phyloP scores from a whole-genome alignment of 2,329 filamentous ascomycete genomes.

The Aspergillus sp. region DNA sequence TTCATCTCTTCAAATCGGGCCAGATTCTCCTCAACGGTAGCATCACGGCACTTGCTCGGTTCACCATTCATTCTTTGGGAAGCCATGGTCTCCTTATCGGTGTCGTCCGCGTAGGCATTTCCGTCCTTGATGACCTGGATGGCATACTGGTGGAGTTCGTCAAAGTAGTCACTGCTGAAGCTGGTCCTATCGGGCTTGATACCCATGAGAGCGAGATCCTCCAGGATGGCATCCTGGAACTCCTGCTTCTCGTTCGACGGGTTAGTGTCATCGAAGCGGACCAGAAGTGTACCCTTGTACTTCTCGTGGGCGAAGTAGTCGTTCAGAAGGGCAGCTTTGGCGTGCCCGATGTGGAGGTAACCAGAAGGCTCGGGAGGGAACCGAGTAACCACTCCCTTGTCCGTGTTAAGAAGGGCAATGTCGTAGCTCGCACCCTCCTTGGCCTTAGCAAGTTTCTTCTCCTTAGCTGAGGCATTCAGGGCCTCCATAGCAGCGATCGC shows the following conservation, averaged over 20 bases:
- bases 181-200: constrained; percentile 84
- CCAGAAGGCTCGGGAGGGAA: constrained; percentile 96
- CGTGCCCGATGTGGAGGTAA: constrained; percentile 93
- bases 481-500: constrained; percentile 69
- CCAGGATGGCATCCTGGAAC: constrained; percentile 88
- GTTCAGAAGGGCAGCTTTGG: constrained; percentile 88
- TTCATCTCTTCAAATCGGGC: constrained; percentile 93
- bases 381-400: constrained; percentile 84
- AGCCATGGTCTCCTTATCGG: constrained; percentile 83
- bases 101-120: constrained; percentile 92
- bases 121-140: constrained; percentile 82
- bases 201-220: constrained; percentile 88
- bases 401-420: constrained; percentile 78
- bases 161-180: constrained; percentile 95
- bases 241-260: constrained; percentile 96
- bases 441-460: constrained; percentile 67
- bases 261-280: constrained; percentile 97
- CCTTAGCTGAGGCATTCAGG: constrained; percentile 66
- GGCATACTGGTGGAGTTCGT: constrained; percentile 83
- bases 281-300: constrained; percentile 84
- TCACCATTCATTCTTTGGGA: constrained; percentile 81
- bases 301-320: constrained; percentile 96
- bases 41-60: constrained; percentile 76
- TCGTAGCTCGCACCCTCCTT: constrained; percentile 86
- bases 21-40: constrained; percentile 77